phyloP scores from a whole-genome alignment of 306 rosid species.

The Lathyrus sativus region DNA sequence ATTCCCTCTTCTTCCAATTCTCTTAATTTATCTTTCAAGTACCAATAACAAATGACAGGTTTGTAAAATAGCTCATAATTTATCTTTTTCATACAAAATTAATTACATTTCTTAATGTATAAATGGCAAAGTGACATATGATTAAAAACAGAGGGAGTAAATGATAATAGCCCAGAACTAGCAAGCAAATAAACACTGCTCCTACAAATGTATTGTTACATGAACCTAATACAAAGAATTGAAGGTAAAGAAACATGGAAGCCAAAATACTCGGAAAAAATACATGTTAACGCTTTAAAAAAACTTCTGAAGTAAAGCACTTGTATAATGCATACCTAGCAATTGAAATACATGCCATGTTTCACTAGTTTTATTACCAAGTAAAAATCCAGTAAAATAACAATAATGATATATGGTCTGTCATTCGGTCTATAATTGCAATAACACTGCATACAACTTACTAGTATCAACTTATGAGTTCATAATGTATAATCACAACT shows the following conservation, averaged over 20 bases:
- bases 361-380: constrained; percentile 25
- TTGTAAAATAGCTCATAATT: too few species aligned
- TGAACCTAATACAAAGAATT: constrained; percentile 4
- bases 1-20: too few species aligned
- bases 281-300: background rate
- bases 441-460: constrained; percentile 21
- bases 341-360: constrained; percentile 8
- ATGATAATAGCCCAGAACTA: constrained; percentile 10
- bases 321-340: constrained; percentile 9
- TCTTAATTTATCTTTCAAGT: too few species aligned
- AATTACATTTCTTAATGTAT: too few species aligned
- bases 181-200: constrained; percentile 10
- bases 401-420: background rate
- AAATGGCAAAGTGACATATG: too few species aligned
- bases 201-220: constrained; percentile 16
- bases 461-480: constrained; percentile 21
- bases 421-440: constrained; percentile 15
- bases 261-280: constrained; percentile 3
- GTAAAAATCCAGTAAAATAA: constrained; percentile 15
- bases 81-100: too few species aligned
- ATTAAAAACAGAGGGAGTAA: background rate
- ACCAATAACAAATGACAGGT: too few species aligned
- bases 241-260: background rate
- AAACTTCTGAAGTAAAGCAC: constrained; percentile 13
- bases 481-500: constrained; percentile 7